A percentile compares a stretch with the other conserved stretches of the same genome.
Evolutionary conservation across 1,139 yeast genomes (phyloP).

Genomic region (Suhomyces guaymorum): DNA sequence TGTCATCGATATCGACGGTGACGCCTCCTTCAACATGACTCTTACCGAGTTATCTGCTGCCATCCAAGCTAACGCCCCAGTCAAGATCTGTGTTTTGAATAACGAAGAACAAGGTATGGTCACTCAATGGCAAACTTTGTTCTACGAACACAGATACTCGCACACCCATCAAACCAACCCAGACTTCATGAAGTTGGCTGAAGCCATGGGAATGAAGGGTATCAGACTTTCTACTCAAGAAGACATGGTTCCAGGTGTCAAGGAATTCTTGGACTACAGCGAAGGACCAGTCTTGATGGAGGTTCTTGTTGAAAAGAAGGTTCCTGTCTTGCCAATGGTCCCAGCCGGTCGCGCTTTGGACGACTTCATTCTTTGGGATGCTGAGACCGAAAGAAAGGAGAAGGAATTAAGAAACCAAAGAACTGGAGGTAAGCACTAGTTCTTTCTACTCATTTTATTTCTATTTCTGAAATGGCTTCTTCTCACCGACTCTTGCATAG

Average conservation of each 20-base stretch:
- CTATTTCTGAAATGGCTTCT: too few species aligned
- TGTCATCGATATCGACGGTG: constrained; percentile 97
- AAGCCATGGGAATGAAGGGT: constrained; percentile 89
- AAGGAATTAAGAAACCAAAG: constrained; percentile 61
- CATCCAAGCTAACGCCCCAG: constrained; percentile 88
- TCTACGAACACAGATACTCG: constrained; percentile 93
- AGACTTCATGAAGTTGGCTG: constrained; percentile 88
- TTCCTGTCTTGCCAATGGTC: constrained; percentile 97
- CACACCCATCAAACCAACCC: constrained; percentile 97
- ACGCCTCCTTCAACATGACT: constrained; percentile 97
- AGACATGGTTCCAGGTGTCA: constrained; percentile 52
- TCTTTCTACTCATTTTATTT: constrained; percentile 3
- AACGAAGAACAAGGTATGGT: constrained; percentile 99
- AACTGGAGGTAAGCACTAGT: constrained; percentile 55
- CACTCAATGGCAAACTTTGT: constrained; percentile 97
- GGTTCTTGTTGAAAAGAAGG: constrained; percentile 91
- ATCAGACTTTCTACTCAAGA: constrained; percentile 69
- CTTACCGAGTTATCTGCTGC: constrained; percentile 91
- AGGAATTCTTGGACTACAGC: constrained; percentile 69
- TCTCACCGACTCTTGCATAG: constrained; percentile 1
- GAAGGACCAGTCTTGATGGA: constrained; percentile 88
- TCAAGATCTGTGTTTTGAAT: constrained; percentile 84
- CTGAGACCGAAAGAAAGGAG: constrained; percentile 75
- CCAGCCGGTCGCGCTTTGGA: constrained; percentile 95
- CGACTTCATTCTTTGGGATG: constrained; percentile 85